Conservation (phyloP, 768 basidiomycete genomes). For the Rhodosporidiobolus odoratus region DNA sequence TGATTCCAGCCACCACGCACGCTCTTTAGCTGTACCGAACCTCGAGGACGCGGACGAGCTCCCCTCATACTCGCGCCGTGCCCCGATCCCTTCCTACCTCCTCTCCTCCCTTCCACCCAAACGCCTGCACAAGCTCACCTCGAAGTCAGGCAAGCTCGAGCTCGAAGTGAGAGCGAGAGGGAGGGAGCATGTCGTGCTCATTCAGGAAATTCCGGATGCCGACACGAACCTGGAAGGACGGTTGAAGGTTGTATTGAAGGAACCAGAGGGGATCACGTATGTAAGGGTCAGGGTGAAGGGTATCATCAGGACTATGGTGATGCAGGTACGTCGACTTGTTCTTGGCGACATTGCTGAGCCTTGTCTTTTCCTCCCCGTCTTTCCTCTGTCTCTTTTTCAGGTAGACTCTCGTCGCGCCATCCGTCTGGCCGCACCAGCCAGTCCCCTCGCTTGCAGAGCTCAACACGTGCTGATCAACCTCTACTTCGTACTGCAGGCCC, state of each 20-base stretch:
- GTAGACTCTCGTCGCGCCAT: not conserved
- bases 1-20: not conserved
- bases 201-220: slow-evolving; percentile 19
- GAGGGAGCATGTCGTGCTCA: slow-evolving; percentile 16
- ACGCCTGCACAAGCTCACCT: slow-evolving; percentile 10
- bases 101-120: slow-evolving; percentile 7
- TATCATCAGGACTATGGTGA: slow-evolving; percentile 27
- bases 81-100: not conserved
- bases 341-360: not conserved
- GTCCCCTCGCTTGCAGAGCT: not conserved
- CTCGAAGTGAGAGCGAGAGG: slow-evolving; percentile 20
- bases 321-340: slow-evolving; percentile 15
- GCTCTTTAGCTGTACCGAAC: no score
- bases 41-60: not conserved
- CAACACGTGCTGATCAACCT: no score
- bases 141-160: slow-evolving; percentile 17
- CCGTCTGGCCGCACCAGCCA: not conserved
- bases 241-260: not conserved
- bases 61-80: slow-evolving; percentile 10
- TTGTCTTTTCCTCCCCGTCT: not conserved
- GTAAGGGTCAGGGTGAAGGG: slow-evolving; percentile 32
- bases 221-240: not conserved
- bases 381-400: not conserved
- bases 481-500: not conserved
- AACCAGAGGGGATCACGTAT: slow-evolving; percentile 23